Percentiles rank a stretch among this genome's conserved stretches.
Conservation (phyloP, 2,329 filamentous ascomycete genomes). For the Fusarium equiseti region DNA sequence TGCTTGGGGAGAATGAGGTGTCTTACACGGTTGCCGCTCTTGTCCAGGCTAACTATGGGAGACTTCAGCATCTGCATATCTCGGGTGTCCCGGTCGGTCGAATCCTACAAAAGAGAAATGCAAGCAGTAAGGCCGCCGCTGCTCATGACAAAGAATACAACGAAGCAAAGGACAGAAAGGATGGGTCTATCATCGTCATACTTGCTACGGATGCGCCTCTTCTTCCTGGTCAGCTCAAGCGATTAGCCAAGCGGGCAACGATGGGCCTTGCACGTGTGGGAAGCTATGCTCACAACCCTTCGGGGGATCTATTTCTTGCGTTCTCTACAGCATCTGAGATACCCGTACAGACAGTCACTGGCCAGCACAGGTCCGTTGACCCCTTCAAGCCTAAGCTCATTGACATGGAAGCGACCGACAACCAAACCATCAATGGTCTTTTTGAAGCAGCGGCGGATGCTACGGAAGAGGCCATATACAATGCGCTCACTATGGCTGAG, state of each 20-base stretch:
- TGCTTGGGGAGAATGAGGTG: conserved; percentile 27
- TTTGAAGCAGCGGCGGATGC: conserved; percentile 73
- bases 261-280: conserved; percentile 70
- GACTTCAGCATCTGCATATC: conserved; percentile 66
- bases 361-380: conserved; percentile 54
- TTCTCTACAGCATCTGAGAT: conserved; percentile 69
- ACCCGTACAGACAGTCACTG: conserved; percentile 53
- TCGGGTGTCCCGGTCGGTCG: conserved; percentile 70
- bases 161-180: conserved; percentile 62
- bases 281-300: conserved; percentile 69
- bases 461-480: conserved; percentile 75
- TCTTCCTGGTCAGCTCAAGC: conserved; percentile 67
- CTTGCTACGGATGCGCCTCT: conserved; percentile 71
- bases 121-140: conserved; percentile 37
- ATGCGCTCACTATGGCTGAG: conserved; percentile 71
- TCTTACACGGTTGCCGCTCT: conserved; percentile 69
- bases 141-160: conserved; percentile 10
- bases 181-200: conserved; percentile 72
- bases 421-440: conserved; percentile 70
- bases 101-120: conserved; percentile 60
- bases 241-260: conserved; percentile 69
- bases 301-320: conserved; percentile 73
- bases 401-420: conserved; percentile 54
- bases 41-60: conserved; percentile 73
- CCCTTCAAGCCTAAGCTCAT: conserved; percentile 54